Base-by-base conservation (phyloP, 1,139 yeast species). In the Kodamaea arcana region DNA sequence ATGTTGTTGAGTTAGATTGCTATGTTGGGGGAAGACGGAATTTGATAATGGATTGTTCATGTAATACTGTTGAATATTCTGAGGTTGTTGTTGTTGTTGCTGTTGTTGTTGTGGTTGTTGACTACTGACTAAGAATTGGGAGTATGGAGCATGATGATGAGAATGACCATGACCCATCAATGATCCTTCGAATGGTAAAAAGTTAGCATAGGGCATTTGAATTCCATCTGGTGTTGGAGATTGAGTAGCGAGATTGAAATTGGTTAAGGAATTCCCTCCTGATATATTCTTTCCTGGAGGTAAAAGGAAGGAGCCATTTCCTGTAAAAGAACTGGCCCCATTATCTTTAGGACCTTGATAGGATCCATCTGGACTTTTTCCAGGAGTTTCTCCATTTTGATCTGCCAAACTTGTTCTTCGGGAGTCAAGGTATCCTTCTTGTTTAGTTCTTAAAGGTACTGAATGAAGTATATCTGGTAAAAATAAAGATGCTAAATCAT, bases 401-500 rank as follows among this genome's bases (percentile, higher is more conserved):
- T 24, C 27, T 7, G 6, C 8, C 11, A 24, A 24, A 14, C 27
- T n/a, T 6, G 27, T 14, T 24, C 15, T 24, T 24, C 15, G 7
- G 6, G 27, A 24, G 8, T 49, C 56, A 21, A 46, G 20, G 31
- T 16, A 43, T 26, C 51, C 58, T 33, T 55, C 60, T 24, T 48
- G 51, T 31, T 55, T 55, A 20, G 52, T 44, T 12, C 40, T 39
- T 15, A 45, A 34, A 9, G 46, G 32, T 9, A 40, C 39, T 16
- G 56, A 63, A 34, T 61, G 66, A 24, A 67, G 54, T 18, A 65
- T 60, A 34, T 69, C 74, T 4, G 73, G 73, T 24, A 69, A 49
- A 35, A 69, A 69, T 33, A 69, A 54, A 21, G 72, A 60, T 29
- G 72, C 65, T 32, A 69, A 54, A 47, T 69, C 75, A 40, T 68